Percentiles rank a stretch among this genome's conserved stretches.
Evolutionary conservation across 2,329 filamentous ascomycete genomes (phyloP).

Genomic region (Dothiorella sarmentorum): DNA sequence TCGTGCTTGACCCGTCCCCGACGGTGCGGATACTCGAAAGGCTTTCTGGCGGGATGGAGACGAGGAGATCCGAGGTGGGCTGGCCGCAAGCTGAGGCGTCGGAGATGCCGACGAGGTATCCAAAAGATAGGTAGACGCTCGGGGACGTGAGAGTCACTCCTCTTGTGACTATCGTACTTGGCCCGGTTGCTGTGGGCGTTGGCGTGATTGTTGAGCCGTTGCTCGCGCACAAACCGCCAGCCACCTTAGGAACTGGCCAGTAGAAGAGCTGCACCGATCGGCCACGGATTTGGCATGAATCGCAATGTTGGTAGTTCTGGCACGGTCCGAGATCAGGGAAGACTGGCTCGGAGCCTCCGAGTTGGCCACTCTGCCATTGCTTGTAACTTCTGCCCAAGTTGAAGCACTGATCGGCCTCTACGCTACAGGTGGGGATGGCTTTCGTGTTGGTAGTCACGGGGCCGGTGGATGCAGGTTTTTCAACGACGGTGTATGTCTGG

Average conservation of each 20-base stretch:
- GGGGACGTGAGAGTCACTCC: background rate
- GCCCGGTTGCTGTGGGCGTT: background rate
- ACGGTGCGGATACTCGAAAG: background rate
- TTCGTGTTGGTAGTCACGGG: background rate
- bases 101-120: background rate
- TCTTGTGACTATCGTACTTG: background rate
- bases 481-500: background rate
- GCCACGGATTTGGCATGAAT: background rate
- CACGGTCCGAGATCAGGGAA: background rate
- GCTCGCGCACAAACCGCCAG: background rate
- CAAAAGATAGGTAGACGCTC: conserved; percentile 1
- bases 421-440: background rate
- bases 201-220: background rate
- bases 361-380: background rate
- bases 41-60: background rate
- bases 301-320: background rate
- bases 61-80: background rate
- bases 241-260: background rate
- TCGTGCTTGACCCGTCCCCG: too few species aligned
- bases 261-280: background rate
- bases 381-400: background rate
- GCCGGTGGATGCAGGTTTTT: background rate
- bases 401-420: background rate
- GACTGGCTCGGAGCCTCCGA: background rate
- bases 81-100: background rate